These are phyloP conservation scores for Scopulariopsis brevicaulis DNA, from an alignment of 2,329 filamentous ascomycete genomes.

Conservation along the genomic window DNA sequence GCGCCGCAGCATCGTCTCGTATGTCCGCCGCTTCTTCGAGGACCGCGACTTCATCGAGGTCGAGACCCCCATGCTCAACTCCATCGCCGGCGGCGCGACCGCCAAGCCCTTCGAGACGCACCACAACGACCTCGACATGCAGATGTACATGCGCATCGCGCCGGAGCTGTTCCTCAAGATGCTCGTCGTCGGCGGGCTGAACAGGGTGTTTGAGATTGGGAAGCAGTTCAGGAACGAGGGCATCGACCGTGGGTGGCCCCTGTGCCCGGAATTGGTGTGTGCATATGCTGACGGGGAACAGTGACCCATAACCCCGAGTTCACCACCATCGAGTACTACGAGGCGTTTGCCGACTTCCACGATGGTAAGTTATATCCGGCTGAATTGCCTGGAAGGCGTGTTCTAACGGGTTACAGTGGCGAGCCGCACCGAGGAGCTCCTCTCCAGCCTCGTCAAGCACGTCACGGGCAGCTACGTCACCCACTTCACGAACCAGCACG, in stretches of 20 bases:
- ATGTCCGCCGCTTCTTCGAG: constrained; percentile 83
- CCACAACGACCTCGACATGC: constrained; percentile 92
- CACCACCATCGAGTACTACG: constrained; percentile 95
- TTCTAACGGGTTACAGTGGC: constrained; percentile 39
- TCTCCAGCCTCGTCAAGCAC: constrained; percentile 80
- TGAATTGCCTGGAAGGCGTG: not conserved
- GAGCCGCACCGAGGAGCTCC: constrained; percentile 84
- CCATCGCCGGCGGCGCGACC: constrained; percentile 89
- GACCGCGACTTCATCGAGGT: constrained; percentile 83
- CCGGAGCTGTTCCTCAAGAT: constrained; percentile 97
- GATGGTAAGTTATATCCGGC: constrained; percentile 43
- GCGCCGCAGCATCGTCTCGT: constrained; percentile 55
- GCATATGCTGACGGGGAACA: constrained; percentile 57
- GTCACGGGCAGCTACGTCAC: constrained; percentile 79
- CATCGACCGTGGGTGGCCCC: constrained; percentile 20
- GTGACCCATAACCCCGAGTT: constrained; percentile 58
- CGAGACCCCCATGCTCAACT: constrained; percentile 95
- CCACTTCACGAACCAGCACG: constrained; percentile 73
- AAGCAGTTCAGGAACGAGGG: constrained; percentile 93
- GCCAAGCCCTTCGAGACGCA: constrained; percentile 88
- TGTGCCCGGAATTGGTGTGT: not conserved
- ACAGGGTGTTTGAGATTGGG: constrained; percentile 92
- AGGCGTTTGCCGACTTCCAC: constrained; percentile 84
- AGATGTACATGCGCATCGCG: constrained; percentile 89
- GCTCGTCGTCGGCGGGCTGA: constrained; percentile 83